Evolutionary conservation across 352 stramenopile genomes (phyloP), one percentile per base, ranked within the genome.

Genomic region (Globisporangium polare): DNA sequence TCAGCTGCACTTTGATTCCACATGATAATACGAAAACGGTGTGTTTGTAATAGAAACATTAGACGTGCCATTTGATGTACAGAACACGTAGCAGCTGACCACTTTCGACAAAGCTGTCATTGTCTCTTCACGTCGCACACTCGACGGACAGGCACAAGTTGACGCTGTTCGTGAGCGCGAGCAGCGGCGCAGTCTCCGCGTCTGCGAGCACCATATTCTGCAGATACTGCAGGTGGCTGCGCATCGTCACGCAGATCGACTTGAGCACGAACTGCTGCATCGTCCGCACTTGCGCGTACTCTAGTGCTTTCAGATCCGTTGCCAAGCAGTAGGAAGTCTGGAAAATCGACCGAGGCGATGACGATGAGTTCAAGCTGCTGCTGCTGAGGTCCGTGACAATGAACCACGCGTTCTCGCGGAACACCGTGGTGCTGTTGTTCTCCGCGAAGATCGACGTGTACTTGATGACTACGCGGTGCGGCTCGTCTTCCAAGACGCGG

Each of bases 261-360:
- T 49, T 49, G n/a, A 49, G 42, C n/a, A 49, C 42, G n/a, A 49
- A 49, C n/a, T 49, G 42, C 42, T 49, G 42, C 42, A 49, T 49
- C 42, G n/a, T 15, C n/a, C 9, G 42, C n/a, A 27, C 42, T 24
- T 49, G 42, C 5, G 42, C 7, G 12, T 15, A 12, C 42, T 24
- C 42, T 15, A n/a, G 7, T 27, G 42, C 20, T 27, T 49, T 49
- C 42, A 49, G 42, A 49, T 49, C 42, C n/a, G 42, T 49, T 3
- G 5, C 10, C 18, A 49, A n/a, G n/a, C n/a, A 49, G n/a, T 49
- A 49, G n/a, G 27, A 49, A 12, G 42, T 49, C 42, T 49, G 42
- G n/a, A 49, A 27, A 13, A 27, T 0, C 7, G 42, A 3, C 42
- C 9, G 42, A 12, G 42, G 42, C 41, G 18, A n/a, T 33, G 29